These are phyloP conservation scores for Nepenthes gracilis DNA, from an alignment of 148 eudicot species.

Conservation along the genomic window DNA sequence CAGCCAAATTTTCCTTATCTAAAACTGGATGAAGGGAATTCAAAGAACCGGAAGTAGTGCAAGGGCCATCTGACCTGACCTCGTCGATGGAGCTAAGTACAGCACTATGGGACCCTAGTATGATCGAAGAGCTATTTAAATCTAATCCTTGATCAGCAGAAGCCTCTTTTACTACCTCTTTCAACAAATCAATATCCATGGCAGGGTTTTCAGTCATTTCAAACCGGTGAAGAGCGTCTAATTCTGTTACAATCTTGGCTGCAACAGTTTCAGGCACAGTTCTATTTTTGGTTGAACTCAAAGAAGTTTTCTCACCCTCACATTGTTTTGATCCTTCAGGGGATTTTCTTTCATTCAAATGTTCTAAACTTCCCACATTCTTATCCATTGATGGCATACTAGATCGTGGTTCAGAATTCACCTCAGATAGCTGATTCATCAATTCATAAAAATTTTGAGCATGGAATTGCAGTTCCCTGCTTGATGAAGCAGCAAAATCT, in stretches of 20 bases:
- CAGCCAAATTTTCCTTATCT: conserved; percentile 6
- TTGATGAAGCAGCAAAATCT: conserved; percentile 1
- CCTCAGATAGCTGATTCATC: conserved; percentile 8
- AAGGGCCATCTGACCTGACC: conserved; percentile 12
- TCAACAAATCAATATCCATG: too few species aligned
- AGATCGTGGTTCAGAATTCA: conserved; percentile 12
- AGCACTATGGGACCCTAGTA: not conserved
- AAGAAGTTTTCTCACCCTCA: too few species aligned
- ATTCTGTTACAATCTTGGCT: too few species aligned
- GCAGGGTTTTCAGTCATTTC: too few species aligned
- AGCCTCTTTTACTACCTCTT: not conserved
- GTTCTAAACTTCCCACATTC: conserved; percentile 4
- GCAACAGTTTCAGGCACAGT: too few species aligned
- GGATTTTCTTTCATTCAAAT: too few species aligned
- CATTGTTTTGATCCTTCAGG: too few species aligned
- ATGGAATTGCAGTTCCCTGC: conserved; percentile 6
- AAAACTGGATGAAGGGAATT: conserved; percentile 8
- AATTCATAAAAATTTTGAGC: conserved; percentile 4
- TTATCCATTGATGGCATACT: conserved; percentile 9
- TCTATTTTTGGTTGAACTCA: too few species aligned
- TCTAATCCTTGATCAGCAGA: conserved; percentile 1
- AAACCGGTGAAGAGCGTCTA: too few species aligned
- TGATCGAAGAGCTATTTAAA: not conserved
- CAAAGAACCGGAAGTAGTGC: conserved; percentile 8
- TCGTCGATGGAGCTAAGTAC: not conserved